Evolutionary conservation across 257 asterid species (phyloP), one percentile per base, ranked within the genome.

Genomic region (Primulina tabacum): DNA sequence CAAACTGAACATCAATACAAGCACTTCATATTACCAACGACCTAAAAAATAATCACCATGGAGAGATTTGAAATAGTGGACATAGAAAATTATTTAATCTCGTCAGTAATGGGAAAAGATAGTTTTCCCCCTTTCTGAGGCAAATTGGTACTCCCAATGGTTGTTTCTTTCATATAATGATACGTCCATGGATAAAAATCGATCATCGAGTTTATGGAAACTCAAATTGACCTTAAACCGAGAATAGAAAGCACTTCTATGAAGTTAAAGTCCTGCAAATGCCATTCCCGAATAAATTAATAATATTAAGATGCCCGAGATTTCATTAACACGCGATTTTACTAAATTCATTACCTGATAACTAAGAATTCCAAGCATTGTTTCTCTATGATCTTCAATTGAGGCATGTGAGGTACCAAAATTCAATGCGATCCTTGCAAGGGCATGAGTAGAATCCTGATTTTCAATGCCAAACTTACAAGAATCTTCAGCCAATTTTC

Each of bases 321-420:
- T 43, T 34, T 56, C 30, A 57, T 62, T 34, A 29, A 37, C 37
- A 40, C 34, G 20, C 65, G 35, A 56, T 18, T 32, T 53, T 7
- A 57, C n/a, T 2, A 67, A 71, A 40, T 67, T 61, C 14, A 61
- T 69, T 75, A 90, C 99, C 96, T 89, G 99, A 75, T 82, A 70
- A 71, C 90, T 85, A 62, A 90, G 90, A 75, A 81, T 71, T 58
- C 83, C 96, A 76, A 93, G 94, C 92, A 93, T 75, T 70, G 72
- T 82, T 77, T 93, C 99, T 79, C 92, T 77, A 61, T 90, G 91
- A 79, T 90, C 96, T 82, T 90, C 97, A 79, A 93, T 81, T 8
- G 95, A 83, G 57, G 84, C 86, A 69, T 87, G 97, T 24, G 97
- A 83, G 70, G 96, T 90, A 69, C 99, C 97, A 72, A 93, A 87